Conservation (phyloP, 306 rosid species). For the Sophora flavescens region DNA sequence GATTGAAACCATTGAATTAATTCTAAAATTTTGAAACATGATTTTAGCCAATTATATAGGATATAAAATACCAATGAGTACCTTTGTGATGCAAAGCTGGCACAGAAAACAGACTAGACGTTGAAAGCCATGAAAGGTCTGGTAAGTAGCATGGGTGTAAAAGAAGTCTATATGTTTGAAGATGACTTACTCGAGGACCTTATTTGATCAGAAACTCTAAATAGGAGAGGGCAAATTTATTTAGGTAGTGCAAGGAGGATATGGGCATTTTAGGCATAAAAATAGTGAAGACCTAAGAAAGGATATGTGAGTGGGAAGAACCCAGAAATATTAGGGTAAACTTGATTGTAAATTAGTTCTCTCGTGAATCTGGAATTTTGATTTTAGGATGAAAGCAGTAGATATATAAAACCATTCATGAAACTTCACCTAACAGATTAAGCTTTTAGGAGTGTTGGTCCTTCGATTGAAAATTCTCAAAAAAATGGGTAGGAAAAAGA, state of each 20-base stretch:
- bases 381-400: neutral
- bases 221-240: neutral
- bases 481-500: neutral
- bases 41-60: slow-evolving; percentile 8
- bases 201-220: neutral
- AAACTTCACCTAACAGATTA: neutral
- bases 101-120: neutral
- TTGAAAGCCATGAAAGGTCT: slow-evolving; percentile 9
- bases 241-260: neutral
- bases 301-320: neutral
- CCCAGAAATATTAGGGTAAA: neutral
- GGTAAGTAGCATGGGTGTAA: neutral
- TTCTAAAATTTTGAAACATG: slow-evolving; percentile 1
- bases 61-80: neutral
- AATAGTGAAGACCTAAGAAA: neutral
- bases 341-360: neutral
- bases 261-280: neutral
- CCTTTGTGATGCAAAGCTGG: slow-evolving; percentile 1
- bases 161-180: neutral
- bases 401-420: too few species aligned
- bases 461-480: neutral
- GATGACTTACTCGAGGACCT: slow-evolving; percentile 1
- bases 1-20: slow-evolving; percentile 7
- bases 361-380: neutral
- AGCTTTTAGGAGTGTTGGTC: too few species aligned